phyloP scores from a whole-genome alignment of 345 rosid species.

The Diplotaxis tenuifolia region DNA sequence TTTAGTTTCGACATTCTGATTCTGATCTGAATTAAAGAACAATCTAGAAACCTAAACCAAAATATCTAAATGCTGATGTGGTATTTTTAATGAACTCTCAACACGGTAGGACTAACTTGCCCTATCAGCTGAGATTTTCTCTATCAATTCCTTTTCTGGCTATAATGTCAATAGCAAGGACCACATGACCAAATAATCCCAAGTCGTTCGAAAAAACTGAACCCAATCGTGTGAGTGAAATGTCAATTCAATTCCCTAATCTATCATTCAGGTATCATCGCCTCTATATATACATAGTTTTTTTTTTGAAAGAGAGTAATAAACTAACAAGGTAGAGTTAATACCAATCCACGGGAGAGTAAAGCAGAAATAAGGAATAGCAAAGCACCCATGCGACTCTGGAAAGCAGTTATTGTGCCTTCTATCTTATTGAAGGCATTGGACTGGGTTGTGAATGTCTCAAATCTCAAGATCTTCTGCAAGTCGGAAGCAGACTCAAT shows the following conservation, averaged over 20 bases:
- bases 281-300: no score
- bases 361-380: constrained; percentile 92
- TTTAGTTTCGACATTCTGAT: constrained; percentile 1
- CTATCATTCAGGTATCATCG: constrained; percentile 1
- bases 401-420: constrained; percentile 63
- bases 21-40: not conserved
- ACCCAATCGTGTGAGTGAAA: not conserved
- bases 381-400: constrained; percentile 93
- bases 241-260: not conserved
- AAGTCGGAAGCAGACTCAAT: constrained; percentile 83
- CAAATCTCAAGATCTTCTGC: constrained; percentile 68
- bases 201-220: not conserved
- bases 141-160: not conserved
- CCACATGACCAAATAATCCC: not conserved
- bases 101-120: not conserved
- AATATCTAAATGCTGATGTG: not conserved
- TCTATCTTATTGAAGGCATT: constrained; percentile 58
- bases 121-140: not conserved
- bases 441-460: constrained; percentile 48
- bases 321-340: constrained; percentile 6
- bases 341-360: constrained; percentile 96
- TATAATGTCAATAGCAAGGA: not conserved
- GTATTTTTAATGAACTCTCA: no score
- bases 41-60: not conserved
- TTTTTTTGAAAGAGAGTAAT: not conserved